These are phyloP conservation scores for Cytospora chrysosperma DNA, from an alignment of 2,329 filamentous ascomycete genomes.

Conservation along the genomic window DNA sequence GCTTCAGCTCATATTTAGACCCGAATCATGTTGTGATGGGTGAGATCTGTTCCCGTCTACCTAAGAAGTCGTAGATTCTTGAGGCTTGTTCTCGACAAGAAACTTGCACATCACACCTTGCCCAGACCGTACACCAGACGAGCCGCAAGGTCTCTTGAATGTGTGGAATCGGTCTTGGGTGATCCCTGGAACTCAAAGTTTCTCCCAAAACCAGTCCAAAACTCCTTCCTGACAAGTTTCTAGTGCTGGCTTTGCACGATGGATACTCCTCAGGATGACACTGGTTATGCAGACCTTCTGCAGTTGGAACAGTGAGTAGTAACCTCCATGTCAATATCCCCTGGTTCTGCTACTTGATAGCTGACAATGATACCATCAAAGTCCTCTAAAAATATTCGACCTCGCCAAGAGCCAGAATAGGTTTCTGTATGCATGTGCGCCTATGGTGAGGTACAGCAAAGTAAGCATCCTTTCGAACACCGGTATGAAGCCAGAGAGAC, in stretches of 20 bases:
- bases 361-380: conserved; percentile 29
- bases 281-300: not conserved
- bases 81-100: not conserved
- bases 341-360: not conserved
- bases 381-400: conserved; percentile 61
- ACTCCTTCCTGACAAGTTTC: not conserved
- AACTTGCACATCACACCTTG: not conserved
- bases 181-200: too few species aligned
- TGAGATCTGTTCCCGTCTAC: not conserved
- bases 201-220: too few species aligned
- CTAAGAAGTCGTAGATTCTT: not conserved
- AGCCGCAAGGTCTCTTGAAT: too few species aligned
- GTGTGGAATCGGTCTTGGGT: not conserved
- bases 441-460: conserved; percentile 69
- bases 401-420: conserved; percentile 50
- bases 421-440: conserved; percentile 59
- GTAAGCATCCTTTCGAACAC: conserved; percentile 30
- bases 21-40: not conserved
- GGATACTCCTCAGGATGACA: not conserved
- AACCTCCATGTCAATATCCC: not conserved
- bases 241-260: not conserved
- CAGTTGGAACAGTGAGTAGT: conserved; percentile 5
- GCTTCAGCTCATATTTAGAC: not conserved
- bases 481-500: not conserved
- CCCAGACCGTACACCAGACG: not conserved